phyloP scores from a whole-genome alignment of 345 rosid genomes.

The Eucalyptus guilfoylei region DNA sequence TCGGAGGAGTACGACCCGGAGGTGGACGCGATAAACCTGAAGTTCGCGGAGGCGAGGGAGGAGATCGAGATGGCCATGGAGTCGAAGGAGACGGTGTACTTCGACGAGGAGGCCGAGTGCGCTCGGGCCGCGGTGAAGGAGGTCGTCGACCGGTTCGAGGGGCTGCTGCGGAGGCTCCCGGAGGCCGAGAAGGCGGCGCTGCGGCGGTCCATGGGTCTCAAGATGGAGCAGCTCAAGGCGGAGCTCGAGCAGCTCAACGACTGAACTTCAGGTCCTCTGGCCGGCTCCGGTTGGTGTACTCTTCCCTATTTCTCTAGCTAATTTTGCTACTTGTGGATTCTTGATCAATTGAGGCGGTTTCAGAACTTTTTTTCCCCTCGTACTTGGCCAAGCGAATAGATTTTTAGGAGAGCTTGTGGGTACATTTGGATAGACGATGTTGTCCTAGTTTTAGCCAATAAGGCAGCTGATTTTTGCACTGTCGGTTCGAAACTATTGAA shows the following conservation, averaged over 20 bases:
- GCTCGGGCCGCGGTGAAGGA: constrained; percentile 73
- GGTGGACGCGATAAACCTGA: constrained; percentile 77
- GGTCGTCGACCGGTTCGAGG: constrained; percentile 50
- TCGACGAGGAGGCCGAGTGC: constrained; percentile 87
- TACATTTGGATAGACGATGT: not conserved
- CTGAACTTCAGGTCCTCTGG: constrained; percentile 8
- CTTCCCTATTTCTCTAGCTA: not conserved
- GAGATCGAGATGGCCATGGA: constrained; percentile 99
- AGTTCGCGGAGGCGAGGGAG: constrained; percentile 97
- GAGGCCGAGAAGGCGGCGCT: constrained; percentile 49
- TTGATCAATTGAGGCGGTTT: not conserved
- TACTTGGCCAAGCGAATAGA: not conserved
- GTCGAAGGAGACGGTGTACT: constrained; percentile 86
- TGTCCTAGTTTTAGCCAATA: not conserved
- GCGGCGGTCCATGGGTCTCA: constrained; percentile 89
- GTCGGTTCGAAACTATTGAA: not conserved
- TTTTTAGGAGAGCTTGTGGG: not conserved
- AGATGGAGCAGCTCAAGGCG: constrained; percentile 94
- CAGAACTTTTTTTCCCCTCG: not conserved
- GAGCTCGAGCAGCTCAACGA: constrained; percentile 82
- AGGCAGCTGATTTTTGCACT: not conserved
- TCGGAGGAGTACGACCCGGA: constrained; percentile 43
- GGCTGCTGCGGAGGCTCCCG: constrained; percentile 42
- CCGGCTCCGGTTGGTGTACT: not conserved
- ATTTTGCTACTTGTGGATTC: not conserved